These are phyloP conservation scores for Lagenaria siceraria DNA, from an alignment of 306 rosid genomes.

Conservation along the genomic window DNA sequence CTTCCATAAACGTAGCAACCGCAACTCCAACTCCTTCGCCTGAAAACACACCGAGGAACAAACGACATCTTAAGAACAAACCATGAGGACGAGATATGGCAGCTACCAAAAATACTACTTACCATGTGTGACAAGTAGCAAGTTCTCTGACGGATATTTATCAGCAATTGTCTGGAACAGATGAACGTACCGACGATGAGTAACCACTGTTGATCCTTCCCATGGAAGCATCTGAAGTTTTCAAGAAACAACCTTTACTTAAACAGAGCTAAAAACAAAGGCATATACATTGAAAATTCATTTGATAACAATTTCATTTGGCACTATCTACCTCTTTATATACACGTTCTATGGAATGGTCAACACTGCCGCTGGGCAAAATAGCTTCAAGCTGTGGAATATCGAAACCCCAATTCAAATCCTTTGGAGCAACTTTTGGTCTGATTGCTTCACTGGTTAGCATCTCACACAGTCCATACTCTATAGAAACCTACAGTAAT, in stretches of 20 bases:
- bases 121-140: conserved; percentile 95
- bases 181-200: conserved; percentile 47
- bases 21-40: conserved; percentile 87
- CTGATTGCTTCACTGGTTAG: conserved; percentile 50
- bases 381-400: conserved; percentile 54
- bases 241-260: conserved; percentile 9
- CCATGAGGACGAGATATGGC: not conserved
- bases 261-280: not conserved
- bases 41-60: conserved; percentile 5
- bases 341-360: conserved; percentile 34
- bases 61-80: not conserved
- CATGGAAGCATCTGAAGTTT: conserved; percentile 55
- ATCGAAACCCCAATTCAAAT: conserved; percentile 63
- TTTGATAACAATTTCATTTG: not conserved
- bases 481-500: conserved; percentile 56
- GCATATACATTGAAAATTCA: not conserved
- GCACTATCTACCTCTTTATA: conserved; percentile 43
- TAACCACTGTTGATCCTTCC: conserved; percentile 33
- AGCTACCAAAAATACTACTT: conserved; percentile 4
- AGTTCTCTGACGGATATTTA: conserved; percentile 49
- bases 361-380: conserved; percentile 65
- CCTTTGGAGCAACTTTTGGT: conserved; percentile 37
- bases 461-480: conserved; percentile 84
- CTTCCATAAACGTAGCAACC: conserved; percentile 34
- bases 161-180: conserved; percentile 63